Evolutionary conservation across 257 asterid species (phyloP).

Genomic region (Thymus mandschuricus): DNA sequence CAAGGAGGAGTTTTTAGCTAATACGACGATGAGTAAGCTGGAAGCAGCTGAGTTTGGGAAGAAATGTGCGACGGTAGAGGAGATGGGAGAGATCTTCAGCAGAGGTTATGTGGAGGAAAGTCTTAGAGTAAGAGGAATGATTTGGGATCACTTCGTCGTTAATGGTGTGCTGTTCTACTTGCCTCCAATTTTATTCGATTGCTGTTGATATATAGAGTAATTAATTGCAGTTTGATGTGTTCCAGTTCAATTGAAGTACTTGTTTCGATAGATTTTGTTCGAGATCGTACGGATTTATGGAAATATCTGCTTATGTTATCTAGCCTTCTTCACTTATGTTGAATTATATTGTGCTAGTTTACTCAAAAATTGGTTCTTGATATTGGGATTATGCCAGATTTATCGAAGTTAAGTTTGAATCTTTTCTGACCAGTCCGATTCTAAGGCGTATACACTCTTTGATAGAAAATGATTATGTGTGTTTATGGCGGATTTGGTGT

Average conservation of each 20-base stretch:
- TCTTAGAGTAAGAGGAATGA: constrained; percentile 60
- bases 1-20: constrained; percentile 27
- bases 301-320: neutral
- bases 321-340: too few relatives aligned
- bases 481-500: too few relatives aligned
- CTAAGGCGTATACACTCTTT: too few relatives aligned
- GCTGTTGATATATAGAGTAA: neutral
- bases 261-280: constrained; percentile 13
- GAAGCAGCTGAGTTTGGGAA: constrained; percentile 28
- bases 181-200: neutral
- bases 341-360: neutral
- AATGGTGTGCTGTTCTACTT: constrained; percentile 49
- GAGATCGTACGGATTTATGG: neutral
- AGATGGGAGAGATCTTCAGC: constrained; percentile 82
- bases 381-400: neutral
- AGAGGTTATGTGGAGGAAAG: constrained; percentile 63
- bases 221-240: constrained; percentile 1
- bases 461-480: too few relatives aligned
- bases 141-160: constrained; percentile 61
- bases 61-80: constrained; percentile 90
- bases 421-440: neutral
- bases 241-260: neutral
- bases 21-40: constrained; percentile 21
- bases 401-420: neutral
- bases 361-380: neutral